phyloP scores from a whole-genome alignment of 2,329 filamentous ascomycete species.

The Venturia oleaginea region DNA sequence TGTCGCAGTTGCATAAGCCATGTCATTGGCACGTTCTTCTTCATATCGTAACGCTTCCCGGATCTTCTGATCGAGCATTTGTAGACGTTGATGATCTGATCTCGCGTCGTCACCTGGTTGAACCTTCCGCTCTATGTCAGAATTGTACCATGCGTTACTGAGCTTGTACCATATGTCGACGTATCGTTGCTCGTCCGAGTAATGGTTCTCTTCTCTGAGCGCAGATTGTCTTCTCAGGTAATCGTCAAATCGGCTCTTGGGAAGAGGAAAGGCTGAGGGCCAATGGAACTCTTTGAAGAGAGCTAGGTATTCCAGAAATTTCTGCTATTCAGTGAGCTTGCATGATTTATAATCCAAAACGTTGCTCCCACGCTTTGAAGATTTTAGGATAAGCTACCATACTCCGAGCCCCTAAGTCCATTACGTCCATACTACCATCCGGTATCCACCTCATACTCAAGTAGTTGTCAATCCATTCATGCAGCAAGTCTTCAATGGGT shows the following conservation, averaged over 20 bases:
- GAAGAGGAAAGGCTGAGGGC: not conserved
- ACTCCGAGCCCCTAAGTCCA: not conserved
- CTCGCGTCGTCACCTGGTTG: not conserved
- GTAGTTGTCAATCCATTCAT: not conserved
- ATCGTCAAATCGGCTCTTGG: not conserved
- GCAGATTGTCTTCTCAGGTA: not conserved
- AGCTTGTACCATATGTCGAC: not conserved
- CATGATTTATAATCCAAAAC: not conserved
- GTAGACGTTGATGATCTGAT: not conserved
- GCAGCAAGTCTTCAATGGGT: not conserved
- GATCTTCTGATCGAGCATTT: not conserved
- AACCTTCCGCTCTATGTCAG: not conserved
- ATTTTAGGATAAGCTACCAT: not conserved
- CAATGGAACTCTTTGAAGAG: not conserved
- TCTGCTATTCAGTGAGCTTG: not conserved
- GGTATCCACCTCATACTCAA: not conserved
- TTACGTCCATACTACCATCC: not conserved
- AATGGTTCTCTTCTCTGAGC: not conserved
- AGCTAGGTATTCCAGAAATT: not conserved
- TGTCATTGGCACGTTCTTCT: not conserved
- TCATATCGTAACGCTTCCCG: not conserved
- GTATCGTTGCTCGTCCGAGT: not conserved
- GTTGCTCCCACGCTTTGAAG: not conserved
- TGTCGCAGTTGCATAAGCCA: not conserved
- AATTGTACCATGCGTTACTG: not conserved